A percentile compares a stretch with the other conserved stretches of the same genome.
These are phyloP conservation scores for Fusarium torreyae DNA, from an alignment of 2,329 filamentous ascomycete genomes.

Conservation along the genomic window DNA sequence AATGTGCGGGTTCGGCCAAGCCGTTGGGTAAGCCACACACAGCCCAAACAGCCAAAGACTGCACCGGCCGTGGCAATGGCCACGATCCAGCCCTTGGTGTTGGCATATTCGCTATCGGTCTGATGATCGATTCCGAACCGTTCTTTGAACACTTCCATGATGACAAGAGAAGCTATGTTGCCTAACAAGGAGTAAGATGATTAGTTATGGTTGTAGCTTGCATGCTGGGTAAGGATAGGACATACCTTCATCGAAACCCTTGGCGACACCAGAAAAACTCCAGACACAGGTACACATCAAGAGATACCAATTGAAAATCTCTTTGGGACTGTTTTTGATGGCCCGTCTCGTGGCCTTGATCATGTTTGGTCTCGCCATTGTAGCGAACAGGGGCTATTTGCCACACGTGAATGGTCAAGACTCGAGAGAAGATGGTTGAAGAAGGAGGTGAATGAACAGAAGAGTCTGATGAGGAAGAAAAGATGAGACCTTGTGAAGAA, in stretches of 20 bases:
- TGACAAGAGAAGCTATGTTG: slow-evolving; percentile 52
- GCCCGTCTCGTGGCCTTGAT: slow-evolving; percentile 49
- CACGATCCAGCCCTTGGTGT: slow-evolving; percentile 54
- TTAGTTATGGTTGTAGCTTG: background rate
- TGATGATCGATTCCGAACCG: slow-evolving; percentile 44
- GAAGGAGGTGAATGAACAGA: background rate
- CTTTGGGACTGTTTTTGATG: slow-evolving; percentile 46
- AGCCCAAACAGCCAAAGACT: slow-evolving; percentile 50
- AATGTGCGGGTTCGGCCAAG: slow-evolving; percentile 46
- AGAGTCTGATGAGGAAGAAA: background rate
- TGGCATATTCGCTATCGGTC: slow-evolving; percentile 47
- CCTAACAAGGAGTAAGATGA: slow-evolving; percentile 16
- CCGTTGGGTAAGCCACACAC: slow-evolving; percentile 45
- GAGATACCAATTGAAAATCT: slow-evolving; percentile 53
- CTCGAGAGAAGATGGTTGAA: background rate
- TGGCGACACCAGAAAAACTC: slow-evolving; percentile 52
- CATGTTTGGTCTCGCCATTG: slow-evolving; percentile 41
- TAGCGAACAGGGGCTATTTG: background rate
- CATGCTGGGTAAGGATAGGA: rapidly evolving
- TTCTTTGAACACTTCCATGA: slow-evolving; percentile 49
- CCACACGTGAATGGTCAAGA: background rate
- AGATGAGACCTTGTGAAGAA: background rate
- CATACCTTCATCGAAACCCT: slow-evolving; percentile 52
- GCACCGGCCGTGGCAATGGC: slow-evolving; percentile 52
- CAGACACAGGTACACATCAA: slow-evolving; percentile 48